Conservation (phyloP, 1,284 basidiomycete genomes). For the Malassezia sympodialis region DNA sequence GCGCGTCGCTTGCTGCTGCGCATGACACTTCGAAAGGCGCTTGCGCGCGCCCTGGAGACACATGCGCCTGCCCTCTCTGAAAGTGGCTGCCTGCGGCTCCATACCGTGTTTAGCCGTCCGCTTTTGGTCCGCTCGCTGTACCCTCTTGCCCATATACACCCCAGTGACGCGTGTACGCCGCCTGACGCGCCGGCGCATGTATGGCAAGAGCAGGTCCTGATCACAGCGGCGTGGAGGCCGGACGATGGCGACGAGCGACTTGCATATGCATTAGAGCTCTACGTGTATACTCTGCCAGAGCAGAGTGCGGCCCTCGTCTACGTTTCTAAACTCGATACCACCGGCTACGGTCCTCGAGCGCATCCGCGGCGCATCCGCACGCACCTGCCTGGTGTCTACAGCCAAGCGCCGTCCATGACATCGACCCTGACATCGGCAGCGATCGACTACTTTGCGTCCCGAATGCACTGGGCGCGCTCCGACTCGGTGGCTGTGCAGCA, state of each 20-base stretch:
- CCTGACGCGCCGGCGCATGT: conserved; percentile 4
- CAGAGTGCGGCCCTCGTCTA: conserved; percentile 69
- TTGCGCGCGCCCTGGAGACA: conserved; percentile 8
- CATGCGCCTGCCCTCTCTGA: conserved; percentile 15
- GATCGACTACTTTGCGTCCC: conserved; percentile 56
- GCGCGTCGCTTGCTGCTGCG: not conserved
- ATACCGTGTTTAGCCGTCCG: conserved; percentile 36
- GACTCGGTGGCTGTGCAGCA: conserved; percentile 20
- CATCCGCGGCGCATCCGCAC: conserved; percentile 13
- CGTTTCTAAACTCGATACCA: conserved; percentile 86
- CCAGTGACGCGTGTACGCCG: not conserved
- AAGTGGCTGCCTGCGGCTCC: conserved; percentile 22
- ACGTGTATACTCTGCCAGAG: conserved; percentile 64
- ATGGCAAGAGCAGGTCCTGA: conserved; percentile 24
- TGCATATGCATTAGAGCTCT: conserved; percentile 70
- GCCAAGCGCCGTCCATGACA: conserved; percentile 49
- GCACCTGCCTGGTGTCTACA: conserved; percentile 10
- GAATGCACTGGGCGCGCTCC: conserved; percentile 52
- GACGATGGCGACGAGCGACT: conserved; percentile 41
- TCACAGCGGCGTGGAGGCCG: conserved; percentile 20
- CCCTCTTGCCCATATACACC: conserved; percentile 39
- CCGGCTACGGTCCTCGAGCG: conserved; percentile 58
- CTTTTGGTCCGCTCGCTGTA: conserved; percentile 33
- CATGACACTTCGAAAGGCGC: not conserved
- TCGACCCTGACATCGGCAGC: conserved; percentile 61